Evolutionary conservation across 2,329 filamentous ascomycete species (phyloP).

Genomic region (Nothophaeocryptopus gaeumannii): DNA sequence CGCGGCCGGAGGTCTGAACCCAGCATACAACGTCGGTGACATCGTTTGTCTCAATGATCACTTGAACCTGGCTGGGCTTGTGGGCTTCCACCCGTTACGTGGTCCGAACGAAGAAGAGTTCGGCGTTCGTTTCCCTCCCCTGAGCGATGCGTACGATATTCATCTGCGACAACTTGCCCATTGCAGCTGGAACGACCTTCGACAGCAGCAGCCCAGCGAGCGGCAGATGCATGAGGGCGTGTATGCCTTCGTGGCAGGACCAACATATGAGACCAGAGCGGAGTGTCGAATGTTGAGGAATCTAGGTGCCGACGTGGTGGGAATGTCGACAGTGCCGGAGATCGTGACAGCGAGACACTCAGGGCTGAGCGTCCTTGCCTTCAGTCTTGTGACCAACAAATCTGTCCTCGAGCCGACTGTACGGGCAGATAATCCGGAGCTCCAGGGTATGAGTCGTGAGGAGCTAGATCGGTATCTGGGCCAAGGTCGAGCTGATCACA

Average conservation of each 20-base stretch:
- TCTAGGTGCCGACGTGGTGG: conserved; percentile 65
- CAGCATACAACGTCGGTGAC: conserved; percentile 62
- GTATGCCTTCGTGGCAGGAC: conserved; percentile 63
- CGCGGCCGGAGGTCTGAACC: conserved; percentile 63
- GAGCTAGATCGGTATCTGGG: conserved; percentile 57
- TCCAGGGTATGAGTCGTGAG: conserved; percentile 50
- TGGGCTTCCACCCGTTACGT: conserved; percentile 59
- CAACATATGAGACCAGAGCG: conserved; percentile 64
- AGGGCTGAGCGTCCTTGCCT: conserved; percentile 61
- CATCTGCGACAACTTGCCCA: conserved; percentile 58
- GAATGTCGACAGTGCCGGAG: conserved; percentile 69
- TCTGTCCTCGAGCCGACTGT: conserved; percentile 59
- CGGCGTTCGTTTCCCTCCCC: conserved; percentile 60
- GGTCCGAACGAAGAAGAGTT: conserved; percentile 63
- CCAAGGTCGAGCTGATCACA: conserved; percentile 61
- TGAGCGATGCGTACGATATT: conserved; percentile 66
- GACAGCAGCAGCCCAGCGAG: conserved; percentile 41
- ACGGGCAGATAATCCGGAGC: conserved; percentile 55
- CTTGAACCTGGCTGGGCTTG: conserved; percentile 61
- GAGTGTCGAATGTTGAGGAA: conserved; percentile 61
- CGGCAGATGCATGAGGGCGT: conserved; percentile 61
- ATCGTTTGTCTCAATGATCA: conserved; percentile 66
- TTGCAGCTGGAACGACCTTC: conserved; percentile 54
- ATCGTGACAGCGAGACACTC: conserved; percentile 64
- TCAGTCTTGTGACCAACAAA: conserved; percentile 65